Conservation (phyloP, 164 flowering plant genomes). For the Tetrastigma voinierianum region DNA sequence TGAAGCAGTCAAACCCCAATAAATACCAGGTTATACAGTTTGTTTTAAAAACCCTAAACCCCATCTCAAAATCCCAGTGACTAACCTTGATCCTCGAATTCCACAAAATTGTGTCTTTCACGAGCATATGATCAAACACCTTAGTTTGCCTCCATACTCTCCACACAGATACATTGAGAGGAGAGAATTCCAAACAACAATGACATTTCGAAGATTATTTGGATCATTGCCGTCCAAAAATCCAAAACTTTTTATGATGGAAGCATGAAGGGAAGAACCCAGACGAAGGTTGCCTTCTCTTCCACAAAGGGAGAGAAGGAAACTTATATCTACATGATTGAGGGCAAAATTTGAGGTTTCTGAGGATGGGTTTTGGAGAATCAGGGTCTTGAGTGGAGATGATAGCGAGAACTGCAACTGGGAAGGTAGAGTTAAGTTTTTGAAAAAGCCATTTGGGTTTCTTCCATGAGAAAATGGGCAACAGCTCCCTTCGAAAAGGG, state of each 20-base stretch:
- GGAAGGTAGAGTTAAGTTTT: conserved; percentile 25
- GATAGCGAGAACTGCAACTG: conserved; percentile 18
- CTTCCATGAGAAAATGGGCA: conserved; percentile 44
- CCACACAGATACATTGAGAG: conserved; percentile 58
- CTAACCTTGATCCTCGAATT: conserved; percentile 64
- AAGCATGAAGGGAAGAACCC: conserved; percentile 76
- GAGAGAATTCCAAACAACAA: conserved; percentile 72
- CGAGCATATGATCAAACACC: conserved; percentile 67
- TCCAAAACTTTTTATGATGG: conserved; percentile 44
- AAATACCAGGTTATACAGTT: conserved; percentile 31
- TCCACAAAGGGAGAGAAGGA: conserved; percentile 53
- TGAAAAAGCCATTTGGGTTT: conserved; percentile 46
- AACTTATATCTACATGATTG: conserved; percentile 31
- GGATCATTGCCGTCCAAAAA: conserved; percentile 6
- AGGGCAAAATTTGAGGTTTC: conserved; percentile 14
- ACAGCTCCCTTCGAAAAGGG: neutral
- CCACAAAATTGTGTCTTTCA: conserved; percentile 77
- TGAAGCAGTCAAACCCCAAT: conserved; percentile 58
- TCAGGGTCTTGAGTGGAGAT: conserved; percentile 15
- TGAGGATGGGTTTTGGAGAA: conserved; percentile 12
- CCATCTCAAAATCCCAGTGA: conserved; percentile 32
- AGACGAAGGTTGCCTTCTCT: conserved; percentile 36
- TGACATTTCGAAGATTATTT: conserved; percentile 12
- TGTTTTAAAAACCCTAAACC: conserved; percentile 50
- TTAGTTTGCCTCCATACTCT: conserved; percentile 32